Percentiles rank a stretch among this genome's conserved stretches.
These are phyloP conservation scores for Bipolaris oryzae DNA, from an alignment of 2,329 filamentous ascomycete species.

Conservation along the genomic window DNA sequence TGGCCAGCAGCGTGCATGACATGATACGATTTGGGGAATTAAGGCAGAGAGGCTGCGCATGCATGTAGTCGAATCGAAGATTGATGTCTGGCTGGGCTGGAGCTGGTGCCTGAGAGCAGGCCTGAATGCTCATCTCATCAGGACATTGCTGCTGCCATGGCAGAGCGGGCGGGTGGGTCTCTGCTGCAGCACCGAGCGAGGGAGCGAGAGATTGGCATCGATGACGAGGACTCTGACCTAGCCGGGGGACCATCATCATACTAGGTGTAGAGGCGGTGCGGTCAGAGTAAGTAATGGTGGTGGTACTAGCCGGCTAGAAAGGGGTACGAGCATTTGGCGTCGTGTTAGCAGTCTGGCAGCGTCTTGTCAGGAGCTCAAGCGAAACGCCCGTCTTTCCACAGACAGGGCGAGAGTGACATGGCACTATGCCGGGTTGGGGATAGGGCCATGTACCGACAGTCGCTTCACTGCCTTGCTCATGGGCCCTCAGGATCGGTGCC, in stretches of 20 bases:
- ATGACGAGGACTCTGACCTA: conserved; percentile 35
- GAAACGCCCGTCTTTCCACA: conserved; percentile 11
- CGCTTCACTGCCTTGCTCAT: conserved; percentile 8
- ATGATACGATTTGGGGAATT: conserved; percentile 30
- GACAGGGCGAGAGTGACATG: conserved; percentile 18
- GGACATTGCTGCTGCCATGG: too few relatives aligned
- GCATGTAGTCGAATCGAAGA: conserved; percentile 16
- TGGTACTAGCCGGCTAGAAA: conserved; percentile 19
- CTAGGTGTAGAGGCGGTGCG: background rate
- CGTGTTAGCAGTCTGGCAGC: background rate
- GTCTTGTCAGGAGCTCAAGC: conserved; percentile 20
- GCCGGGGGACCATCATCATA: conserved; percentile 21
- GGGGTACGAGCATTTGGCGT: conserved; percentile 19
- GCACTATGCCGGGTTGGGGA: conserved; percentile 17
- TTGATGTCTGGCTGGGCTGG: conserved; percentile 2
- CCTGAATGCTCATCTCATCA: too few relatives aligned
- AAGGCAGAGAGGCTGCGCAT: conserved; percentile 16
- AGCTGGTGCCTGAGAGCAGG: too few relatives aligned
- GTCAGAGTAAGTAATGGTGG: background rate
- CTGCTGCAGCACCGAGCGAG: background rate
- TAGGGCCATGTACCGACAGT: conserved; percentile 8
- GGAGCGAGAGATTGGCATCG: conserved; percentile 20
- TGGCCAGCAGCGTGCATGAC: background rate
- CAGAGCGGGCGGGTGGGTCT: too few relatives aligned
- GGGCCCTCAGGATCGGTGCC: conserved; percentile 17